Base-by-base conservation (phyloP, 2,329 filamentous ascomycete species). In the Arthrinium puccinioides region DNA sequence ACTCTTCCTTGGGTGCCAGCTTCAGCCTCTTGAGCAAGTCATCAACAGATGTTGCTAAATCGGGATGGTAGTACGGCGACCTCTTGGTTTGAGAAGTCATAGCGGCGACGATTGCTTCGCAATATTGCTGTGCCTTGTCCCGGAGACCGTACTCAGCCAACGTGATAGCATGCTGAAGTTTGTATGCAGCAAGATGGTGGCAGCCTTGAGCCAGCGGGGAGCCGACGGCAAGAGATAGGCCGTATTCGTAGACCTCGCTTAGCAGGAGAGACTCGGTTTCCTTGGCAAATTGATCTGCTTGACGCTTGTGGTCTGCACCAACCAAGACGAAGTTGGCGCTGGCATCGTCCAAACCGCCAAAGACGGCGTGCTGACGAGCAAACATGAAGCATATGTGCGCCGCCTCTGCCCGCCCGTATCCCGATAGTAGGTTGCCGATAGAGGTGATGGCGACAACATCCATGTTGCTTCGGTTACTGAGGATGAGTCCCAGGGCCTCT, bases 181-280 rank as follows among this genome's bases (percentile, higher is more conserved):
- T 98, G 70, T 94, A 97, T 2, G 82, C 79, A 40, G 94, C 79
- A 23, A 99, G 65, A 59, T 98, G 89, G 10, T 90, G 87, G 40
- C 85, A 74, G 27, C 74, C 72, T 23, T 77, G 66, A 0, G 70
- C 60, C 9, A 70, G 61, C 16, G 70, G 64, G 3, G 73, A 70
- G 20, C 69, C 67, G 16, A 73, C 74, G 3, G 82, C 70, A 11
- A 97, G 72, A 9, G 85, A 85, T 9, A 87, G 68, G 1, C 86
- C 88, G 57, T 87, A 97, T 57, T 99, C 92, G 52, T 94, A 97
- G 0, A 95, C 79, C 59, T 99, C 92, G 28, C 87, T 97, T n/a
- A 98, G 74, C 35, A 96, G 69, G n/a, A 96, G 76, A 4, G 87
- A 76, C 54, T 97, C 88, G 6, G 85, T 73, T 50, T 97, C 88